Conservation (phyloP, 768 basidiomycete species). For the Gloeophyllum trabeum region DNA sequence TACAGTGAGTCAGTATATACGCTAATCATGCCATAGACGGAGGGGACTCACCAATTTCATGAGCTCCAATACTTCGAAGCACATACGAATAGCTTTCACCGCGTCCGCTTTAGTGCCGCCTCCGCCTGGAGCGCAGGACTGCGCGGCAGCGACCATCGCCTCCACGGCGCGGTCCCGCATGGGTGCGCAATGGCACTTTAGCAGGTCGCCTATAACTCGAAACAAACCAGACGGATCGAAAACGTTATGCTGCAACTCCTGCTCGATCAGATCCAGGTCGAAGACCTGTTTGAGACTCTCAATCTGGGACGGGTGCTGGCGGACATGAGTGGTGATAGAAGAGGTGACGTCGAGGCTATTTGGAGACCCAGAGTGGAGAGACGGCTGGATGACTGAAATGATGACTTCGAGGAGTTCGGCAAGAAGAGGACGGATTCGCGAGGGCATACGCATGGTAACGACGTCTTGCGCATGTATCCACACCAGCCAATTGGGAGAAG, state of each 20-base stretch:
- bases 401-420: constrained; percentile 74
- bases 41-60: constrained; percentile 78
- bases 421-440: constrained; percentile 60
- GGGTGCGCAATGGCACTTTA: constrained; percentile 89
- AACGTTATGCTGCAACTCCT: constrained; percentile 65
- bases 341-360: constrained; percentile 39
- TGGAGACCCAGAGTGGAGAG: background rate
- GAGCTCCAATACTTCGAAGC: constrained; percentile 84
- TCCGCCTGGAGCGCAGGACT: constrained; percentile 41
- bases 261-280: constrained; percentile 73
- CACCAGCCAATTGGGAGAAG: constrained; percentile 29
- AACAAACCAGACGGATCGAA: constrained; percentile 79
- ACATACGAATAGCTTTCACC: constrained; percentile 65
- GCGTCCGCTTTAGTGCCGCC: constrained; percentile 49
- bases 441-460: constrained; percentile 57
- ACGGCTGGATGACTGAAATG: constrained; percentile 72
- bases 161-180: constrained; percentile 84
- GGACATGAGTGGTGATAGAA: constrained; percentile 35
- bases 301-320: constrained; percentile 53
- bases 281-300: constrained; percentile 63
- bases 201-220: constrained; percentile 62
- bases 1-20: constrained; percentile 11
- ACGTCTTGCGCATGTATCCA: constrained; percentile 23
- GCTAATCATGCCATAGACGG: constrained; percentile 8
- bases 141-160: constrained; percentile 67